Evolutionary conservation across 768 basidiomycete species (phyloP).

Genomic region (Leccinum variicolor): DNA sequence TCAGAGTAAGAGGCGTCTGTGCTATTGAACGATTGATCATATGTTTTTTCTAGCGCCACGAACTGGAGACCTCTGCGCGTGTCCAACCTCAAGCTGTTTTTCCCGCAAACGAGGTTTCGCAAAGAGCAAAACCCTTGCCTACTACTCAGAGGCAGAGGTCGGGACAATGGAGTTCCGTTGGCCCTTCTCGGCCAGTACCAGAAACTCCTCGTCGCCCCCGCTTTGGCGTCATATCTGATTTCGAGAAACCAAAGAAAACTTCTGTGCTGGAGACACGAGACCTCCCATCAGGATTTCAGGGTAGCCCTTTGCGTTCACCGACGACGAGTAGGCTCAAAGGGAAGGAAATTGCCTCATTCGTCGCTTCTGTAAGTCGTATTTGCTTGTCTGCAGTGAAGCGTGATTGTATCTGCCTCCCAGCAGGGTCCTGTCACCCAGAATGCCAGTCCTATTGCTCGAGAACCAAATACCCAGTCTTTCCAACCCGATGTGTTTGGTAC

Average conservation of each 20-base stretch:
- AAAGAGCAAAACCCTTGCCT: constrained; percentile 39
- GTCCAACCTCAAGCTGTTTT: constrained; percentile 47
- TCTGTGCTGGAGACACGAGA: constrained; percentile 13
- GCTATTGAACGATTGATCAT: constrained; percentile 10
- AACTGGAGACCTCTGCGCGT: constrained; percentile 54
- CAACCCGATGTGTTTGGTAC: constrained; percentile 22
- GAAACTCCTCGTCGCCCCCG: constrained; percentile 40
- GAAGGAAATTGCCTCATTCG: constrained; percentile 9
- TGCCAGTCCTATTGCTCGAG: constrained; percentile 21
- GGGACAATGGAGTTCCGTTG: constrained; percentile 25
- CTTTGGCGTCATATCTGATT: constrained; percentile 28
- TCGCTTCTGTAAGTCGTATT: constrained; percentile 5
- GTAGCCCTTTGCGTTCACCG: constrained; percentile 19
- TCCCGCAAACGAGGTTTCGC: constrained; percentile 41
- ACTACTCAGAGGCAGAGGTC: constrained; percentile 39
- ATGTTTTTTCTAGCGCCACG: constrained; percentile 53
- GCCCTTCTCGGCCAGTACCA: constrained; percentile 27
- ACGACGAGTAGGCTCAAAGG: constrained; percentile 11
- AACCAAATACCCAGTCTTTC: constrained; percentile 3
- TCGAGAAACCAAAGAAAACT: constrained; percentile 20
- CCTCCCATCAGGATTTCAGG: constrained; percentile 27
- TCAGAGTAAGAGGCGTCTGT: constrained; percentile 50
- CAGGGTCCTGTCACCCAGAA: constrained; percentile 19
- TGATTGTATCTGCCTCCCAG: background rate
- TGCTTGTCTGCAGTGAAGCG: background rate